Conservation (phyloP, 371 early-diverging fungal species). For the Syncephalastrum racemosum region DNA sequence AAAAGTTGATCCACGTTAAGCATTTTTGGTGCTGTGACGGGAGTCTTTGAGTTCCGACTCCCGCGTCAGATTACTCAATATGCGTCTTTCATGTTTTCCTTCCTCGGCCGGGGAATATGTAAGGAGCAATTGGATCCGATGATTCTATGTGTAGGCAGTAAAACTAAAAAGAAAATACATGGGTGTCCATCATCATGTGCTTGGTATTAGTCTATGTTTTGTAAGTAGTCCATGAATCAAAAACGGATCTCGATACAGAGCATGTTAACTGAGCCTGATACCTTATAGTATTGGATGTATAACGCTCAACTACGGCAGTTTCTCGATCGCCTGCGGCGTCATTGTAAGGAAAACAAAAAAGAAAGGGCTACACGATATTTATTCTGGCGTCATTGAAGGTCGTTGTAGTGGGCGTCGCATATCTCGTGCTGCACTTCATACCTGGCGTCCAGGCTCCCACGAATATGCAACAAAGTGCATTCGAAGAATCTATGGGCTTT, state of each 20-base stretch:
- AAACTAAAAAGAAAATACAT: neutral
- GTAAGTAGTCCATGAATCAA: conserved; percentile 7
- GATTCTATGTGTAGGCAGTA: neutral
- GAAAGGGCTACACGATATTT: neutral
- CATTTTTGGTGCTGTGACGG: conserved; percentile 17
- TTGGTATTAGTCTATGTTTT: conserved; percentile 17
- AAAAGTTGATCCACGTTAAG: conserved; percentile 3
- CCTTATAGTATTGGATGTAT: conserved; percentile 14
- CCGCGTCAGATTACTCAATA: conserved; percentile 15
- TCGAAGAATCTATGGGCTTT: conserved; percentile 8
- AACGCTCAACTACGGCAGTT: conserved; percentile 11
- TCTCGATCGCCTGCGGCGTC: conserved; percentile 18
- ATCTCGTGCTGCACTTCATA: conserved; percentile 9
- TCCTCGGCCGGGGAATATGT: conserved; percentile 21
- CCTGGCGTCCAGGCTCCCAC: conserved; percentile 11
- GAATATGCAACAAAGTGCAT: conserved; percentile 12
- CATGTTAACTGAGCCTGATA: too few species aligned
- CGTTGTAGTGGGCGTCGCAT: conserved; percentile 12
- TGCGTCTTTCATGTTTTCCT: conserved; percentile 22
- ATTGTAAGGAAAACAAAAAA: conserved; percentile 11
- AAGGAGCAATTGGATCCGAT: conserved; percentile 1
- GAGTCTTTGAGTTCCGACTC: conserved; percentile 17
- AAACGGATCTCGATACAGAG: neutral
- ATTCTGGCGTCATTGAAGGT: neutral
- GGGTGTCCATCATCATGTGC: neutral